A percentile compares a stretch with the other conserved stretches of the same genome.
phyloP scores from a whole-genome alignment of 345 rosid genomes.

The Citrus glauca region DNA sequence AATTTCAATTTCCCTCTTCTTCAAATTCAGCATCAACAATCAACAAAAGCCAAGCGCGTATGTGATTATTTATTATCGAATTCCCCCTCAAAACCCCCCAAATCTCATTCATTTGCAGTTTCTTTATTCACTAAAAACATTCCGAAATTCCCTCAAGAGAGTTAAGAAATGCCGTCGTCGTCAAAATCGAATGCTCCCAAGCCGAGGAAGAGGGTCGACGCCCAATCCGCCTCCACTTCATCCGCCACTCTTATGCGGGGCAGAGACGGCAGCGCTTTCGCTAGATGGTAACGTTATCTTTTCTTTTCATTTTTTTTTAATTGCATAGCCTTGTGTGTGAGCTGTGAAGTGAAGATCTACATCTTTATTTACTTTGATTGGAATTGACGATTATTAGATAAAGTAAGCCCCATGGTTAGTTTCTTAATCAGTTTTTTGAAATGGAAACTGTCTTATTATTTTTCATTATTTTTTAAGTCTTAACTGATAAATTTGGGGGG shows the following conservation, averaged over 20 bases:
- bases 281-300: slow-evolving; percentile 47
- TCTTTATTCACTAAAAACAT: not conserved
- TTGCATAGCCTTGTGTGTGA: not conserved
- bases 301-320: not conserved
- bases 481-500: not conserved
- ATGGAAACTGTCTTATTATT: not conserved
- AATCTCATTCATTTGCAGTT: not conserved
- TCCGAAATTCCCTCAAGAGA: not conserved
- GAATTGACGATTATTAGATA: not conserved
- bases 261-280: slow-evolving; percentile 84
- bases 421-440: not conserved
- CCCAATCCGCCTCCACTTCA: slow-evolving; percentile 15
- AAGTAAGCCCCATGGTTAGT: not conserved
- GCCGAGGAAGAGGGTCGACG: slow-evolving; percentile 83
- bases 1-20: not conserved
- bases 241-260: slow-evolving; percentile 52
- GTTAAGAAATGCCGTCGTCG: slow-evolving; percentile 29
- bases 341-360: no score
- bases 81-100: not conserved
- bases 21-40: not conserved
- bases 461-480: no score
- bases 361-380: not conserved
- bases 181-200: slow-evolving; percentile 43
- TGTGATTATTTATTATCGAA: no score
- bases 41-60: no score